These are phyloP conservation scores for Trebouxia sp. DNA, from an alignment of 139 green algal species.

Conservation along the genomic window DNA sequence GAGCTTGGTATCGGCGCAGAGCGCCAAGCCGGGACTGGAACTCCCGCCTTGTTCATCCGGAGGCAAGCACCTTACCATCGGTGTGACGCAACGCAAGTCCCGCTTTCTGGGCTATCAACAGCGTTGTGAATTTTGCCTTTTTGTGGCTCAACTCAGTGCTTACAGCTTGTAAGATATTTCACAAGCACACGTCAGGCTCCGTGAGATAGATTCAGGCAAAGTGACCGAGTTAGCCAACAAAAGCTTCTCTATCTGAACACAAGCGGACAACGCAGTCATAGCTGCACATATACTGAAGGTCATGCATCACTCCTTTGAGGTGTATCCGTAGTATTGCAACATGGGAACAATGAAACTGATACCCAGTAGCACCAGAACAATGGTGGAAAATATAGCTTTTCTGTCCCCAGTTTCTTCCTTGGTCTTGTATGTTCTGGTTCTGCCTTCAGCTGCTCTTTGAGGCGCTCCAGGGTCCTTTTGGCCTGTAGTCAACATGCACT, in stretches of 20 bases:
- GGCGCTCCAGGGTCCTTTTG: slow-evolving; percentile 47
- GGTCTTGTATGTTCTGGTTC: slow-evolving; percentile 85
- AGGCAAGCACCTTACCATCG: too few species aligned
- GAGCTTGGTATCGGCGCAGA: too few species aligned
- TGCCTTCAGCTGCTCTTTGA: slow-evolving; percentile 8
- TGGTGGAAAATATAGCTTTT: slow-evolving; percentile 76
- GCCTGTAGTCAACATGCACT: background rate
- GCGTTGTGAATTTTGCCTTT: too few species aligned
- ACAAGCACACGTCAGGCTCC: too few species aligned
- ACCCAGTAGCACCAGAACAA: slow-evolving; percentile 89
- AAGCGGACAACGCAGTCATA: background rate
- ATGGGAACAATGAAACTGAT: slow-evolving; percentile 97
- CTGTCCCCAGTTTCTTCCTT: slow-evolving; percentile 86
- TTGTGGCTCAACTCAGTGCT: too few species aligned
- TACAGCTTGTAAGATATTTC: too few species aligned
- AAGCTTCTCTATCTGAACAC: background rate
- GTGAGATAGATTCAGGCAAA: too few species aligned
- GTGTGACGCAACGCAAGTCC: too few species aligned
- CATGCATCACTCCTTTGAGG: background rate
- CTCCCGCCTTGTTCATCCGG: too few species aligned
- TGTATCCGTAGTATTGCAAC: slow-evolving; percentile 84
- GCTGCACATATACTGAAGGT: background rate
- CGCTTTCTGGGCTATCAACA: too few species aligned
- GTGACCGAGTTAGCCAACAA: background rate
- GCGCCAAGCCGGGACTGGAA: too few species aligned